Base-by-base conservation (phyloP, 306 rosid species). In the Castanea sativa region DNA sequence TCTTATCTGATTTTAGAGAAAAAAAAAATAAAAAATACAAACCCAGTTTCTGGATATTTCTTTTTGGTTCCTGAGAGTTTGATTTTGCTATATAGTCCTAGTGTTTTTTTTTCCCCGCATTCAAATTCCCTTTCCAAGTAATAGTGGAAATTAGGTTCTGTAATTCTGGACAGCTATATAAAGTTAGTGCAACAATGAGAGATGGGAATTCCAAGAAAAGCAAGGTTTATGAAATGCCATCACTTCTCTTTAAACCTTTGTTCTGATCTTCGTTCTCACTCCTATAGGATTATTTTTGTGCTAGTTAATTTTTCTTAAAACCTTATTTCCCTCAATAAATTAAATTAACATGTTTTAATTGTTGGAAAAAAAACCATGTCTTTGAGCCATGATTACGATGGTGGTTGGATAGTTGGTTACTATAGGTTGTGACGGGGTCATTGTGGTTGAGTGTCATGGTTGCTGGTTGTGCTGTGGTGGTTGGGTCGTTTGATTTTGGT, bases 131-230 rank as follows among this genome's bases (percentile, higher is more conserved):
- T 33, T 61, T 79, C 74, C 51, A 41, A 57, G 67, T 43, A 19
- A 74, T 75, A 80, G 38, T 41, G 6, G 80, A 70, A 56, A 32
- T 27, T 83, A 74, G 29, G 57, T 76, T 79, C 23, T 76, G 78
- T 53, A 78, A 71, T 78, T 76, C 57, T 41, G 27, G 78, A 75
- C 70, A 79, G 71, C 87, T 91, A 71, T 87, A 91, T 96, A 98
- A 93, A 96, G 91, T 82, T 88, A 60, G 83, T 79, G 75, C 87
- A 81, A 91, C 98, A 90, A 96, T 93, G 99, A 92, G 91, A 93
- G 99, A 96, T 93, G 99, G 88, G 55, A 90, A 86, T 91, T 86
- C 84, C 67, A 96, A 93, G 91, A 96, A 91, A 88, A 91, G 91
- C 98, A 96, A 96, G 99, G 99, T 96, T 89, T 84, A 87, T 76